Evolutionary conservation across 2,329 filamentous ascomycete genomes (phyloP), one percentile per base, ranked within the genome.

Genomic region (Reticulascus tulasneorum): DNA sequence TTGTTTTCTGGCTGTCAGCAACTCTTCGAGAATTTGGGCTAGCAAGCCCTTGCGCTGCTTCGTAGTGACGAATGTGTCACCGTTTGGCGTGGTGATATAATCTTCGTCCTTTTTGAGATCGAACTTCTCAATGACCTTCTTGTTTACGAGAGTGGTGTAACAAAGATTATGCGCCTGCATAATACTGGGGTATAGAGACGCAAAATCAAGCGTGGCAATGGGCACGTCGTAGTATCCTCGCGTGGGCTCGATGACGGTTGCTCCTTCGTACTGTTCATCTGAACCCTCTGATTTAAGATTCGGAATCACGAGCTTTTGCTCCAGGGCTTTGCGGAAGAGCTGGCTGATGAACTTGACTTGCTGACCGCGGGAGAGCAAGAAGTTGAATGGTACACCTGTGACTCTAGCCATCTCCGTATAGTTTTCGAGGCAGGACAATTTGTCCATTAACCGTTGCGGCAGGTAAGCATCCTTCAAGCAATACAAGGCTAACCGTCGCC

Each of bases 341-440:
- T 98, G 93, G 58, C 90, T 97, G 65, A 98, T 79, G 64, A 98
- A 98, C 55, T 95, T 95, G 58, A 98, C 82, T 62, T 98, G 94
- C 59, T 98, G 93, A 28, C 93, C 93, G 55, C 90, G 82, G 17
- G 93, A 81, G 3, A 98, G 75, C 28, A 98, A 74, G 55, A 84
- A 94, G 56, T 95, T 97, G 71, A 98, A 98, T 0, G 93, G 93
- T 5, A 98, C 91, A 51, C 93, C 93, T 18, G 94, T 98, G 63
- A 98, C 93, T 78, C 93, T 93, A 39, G 93, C 91, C 93, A 98
- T 98, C 65, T 98, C 93, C 0, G 93, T 97, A 55, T 97, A 97
- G 59, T 98, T 98, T 63, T 95, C 86, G n/a, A 98, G 71, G 63
- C 93, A 97, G 56, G 94, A 97, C 18, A 98, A 72, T 61, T 98